phyloP scores from a whole-genome alignment of 2,329 filamentous ascomycete species.

The Coleophoma cylindrospora region DNA sequence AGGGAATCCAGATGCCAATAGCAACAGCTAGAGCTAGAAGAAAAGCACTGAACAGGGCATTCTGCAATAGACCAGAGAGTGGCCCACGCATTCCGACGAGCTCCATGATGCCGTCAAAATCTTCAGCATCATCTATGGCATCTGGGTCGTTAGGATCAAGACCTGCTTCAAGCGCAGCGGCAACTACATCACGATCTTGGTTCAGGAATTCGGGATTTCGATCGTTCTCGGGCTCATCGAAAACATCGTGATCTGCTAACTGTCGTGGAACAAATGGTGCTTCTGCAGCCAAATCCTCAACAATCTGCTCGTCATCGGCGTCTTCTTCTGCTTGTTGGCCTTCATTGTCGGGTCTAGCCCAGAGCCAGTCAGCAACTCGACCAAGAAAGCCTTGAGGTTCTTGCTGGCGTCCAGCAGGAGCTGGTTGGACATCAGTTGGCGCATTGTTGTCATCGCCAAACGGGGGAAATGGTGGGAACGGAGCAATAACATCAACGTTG shows the following conservation, averaged over 20 bases:
- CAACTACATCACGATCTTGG: conserved; percentile 53
- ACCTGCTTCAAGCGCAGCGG: conserved; percentile 60
- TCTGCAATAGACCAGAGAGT: conserved; percentile 83
- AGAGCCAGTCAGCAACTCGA: conserved; percentile 55
- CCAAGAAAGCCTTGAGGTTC: conserved; percentile 33
- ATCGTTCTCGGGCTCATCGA: conserved; percentile 7
- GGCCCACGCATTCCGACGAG: conserved; percentile 95
- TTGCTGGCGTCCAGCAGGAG: conserved; percentile 4
- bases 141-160: conserved; percentile 74
- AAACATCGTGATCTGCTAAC: conserved; percentile 20
- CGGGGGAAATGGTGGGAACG: too few species aligned
- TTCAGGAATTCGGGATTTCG: conserved; percentile 27
- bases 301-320: conserved; percentile 53
- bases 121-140: conserved; percentile 80
- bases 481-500: too few species aligned
- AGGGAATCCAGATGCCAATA: conserved; percentile 82
- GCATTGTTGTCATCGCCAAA: background rate
- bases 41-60: conserved; percentile 89
- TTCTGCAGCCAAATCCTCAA: conserved; percentile 54
- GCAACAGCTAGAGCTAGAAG: conserved; percentile 84
- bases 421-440: background rate
- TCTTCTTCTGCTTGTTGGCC: conserved; percentile 34
- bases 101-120: conserved; percentile 93
- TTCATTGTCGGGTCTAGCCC: conserved; percentile 45
- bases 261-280: conserved; percentile 48